phyloP scores from a whole-genome alignment of 495 filamentous ascomycete species.

The Cercophora scortea region DNA sequence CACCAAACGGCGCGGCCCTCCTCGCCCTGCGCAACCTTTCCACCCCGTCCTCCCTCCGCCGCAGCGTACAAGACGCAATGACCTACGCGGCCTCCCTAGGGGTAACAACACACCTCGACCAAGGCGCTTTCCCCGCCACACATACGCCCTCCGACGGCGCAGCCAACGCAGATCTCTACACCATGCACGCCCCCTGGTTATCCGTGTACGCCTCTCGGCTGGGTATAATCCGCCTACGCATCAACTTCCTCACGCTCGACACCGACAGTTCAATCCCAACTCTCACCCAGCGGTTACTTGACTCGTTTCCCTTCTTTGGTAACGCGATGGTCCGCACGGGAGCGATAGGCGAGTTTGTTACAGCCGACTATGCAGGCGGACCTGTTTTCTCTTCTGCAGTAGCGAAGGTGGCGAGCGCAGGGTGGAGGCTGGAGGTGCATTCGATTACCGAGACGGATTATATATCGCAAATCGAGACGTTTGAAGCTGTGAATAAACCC shows the following conservation, averaged over 20 bases:
- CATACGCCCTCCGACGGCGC: constrained; percentile 15
- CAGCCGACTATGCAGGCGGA: constrained; percentile 12
- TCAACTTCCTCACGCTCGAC: constrained; percentile 21
- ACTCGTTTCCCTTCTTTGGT: constrained; percentile 22
- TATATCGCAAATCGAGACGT: constrained; percentile 12
- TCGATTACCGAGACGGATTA: constrained; percentile 12
- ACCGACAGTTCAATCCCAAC: constrained; percentile 1
- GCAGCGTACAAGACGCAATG: constrained; percentile 16
- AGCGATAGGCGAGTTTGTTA: constrained; percentile 20
- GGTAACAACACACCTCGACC: constrained; percentile 21
- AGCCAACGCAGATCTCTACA: constrained; percentile 14
- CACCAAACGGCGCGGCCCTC: constrained; percentile 13
- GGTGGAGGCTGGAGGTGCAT: constrained; percentile 23
- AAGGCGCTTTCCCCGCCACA: constrained; percentile 18
- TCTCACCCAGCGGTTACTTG: constrained; percentile 11
- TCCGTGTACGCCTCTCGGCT: constrained; percentile 10
- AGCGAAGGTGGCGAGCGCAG: constrained; percentile 10
- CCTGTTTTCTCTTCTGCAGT: constrained; percentile 15
- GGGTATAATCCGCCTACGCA: constrained; percentile 13
- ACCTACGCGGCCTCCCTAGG: constrained; percentile 16
- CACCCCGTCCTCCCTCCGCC: constrained; percentile 11
- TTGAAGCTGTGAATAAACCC: constrained; percentile 4
- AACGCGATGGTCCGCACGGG: constrained; percentile 21
- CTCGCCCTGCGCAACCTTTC: constrained; percentile 9
- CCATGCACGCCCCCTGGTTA: constrained; percentile 18